phyloP scores from a whole-genome alignment of 2,329 filamentous ascomycete genomes.

The Fusarium sp. region DNA sequence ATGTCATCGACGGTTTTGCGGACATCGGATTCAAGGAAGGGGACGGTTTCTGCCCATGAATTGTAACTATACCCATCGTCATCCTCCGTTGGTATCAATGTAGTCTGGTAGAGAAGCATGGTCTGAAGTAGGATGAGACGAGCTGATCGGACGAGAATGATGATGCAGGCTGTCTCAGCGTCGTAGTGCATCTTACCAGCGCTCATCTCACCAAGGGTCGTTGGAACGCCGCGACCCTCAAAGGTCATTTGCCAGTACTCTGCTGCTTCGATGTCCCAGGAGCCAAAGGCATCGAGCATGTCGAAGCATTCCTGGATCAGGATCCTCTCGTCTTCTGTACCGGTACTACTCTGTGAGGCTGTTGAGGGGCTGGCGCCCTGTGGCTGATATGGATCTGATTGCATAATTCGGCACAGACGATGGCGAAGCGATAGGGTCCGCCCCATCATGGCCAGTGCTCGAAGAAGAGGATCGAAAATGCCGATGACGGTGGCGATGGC shows the following conservation, averaged over 20 bases:
- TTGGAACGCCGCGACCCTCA: conserved; percentile 43
- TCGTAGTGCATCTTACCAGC: conserved; percentile 40
- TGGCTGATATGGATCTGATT: not conserved
- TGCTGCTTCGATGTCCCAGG: conserved; percentile 47
- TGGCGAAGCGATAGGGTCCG: conserved; percentile 35
- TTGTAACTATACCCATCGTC: conserved; percentile 8
- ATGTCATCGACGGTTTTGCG: conserved; percentile 47
- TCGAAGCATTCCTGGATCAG: conserved; percentile 42
- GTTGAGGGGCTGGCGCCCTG: not conserved
- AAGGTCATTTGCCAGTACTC: conserved; percentile 47
- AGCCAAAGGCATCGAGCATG: conserved; percentile 44
- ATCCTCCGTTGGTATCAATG: conserved; percentile 9
- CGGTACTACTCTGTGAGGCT: not conserved
- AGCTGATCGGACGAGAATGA: conserved; percentile 47
- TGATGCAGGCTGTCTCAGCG: conserved; percentile 47
- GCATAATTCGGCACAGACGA: conserved; percentile 14
- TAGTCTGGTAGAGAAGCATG: conserved; percentile 42
- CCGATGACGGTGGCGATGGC: conserved; percentile 44
- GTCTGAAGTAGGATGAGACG: conserved; percentile 46
- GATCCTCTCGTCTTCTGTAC: not conserved
- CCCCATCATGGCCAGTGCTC: conserved; percentile 47
- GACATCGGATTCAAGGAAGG: conserved; percentile 40
- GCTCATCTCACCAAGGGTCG: conserved; percentile 41
- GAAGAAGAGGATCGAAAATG: conserved; percentile 45
- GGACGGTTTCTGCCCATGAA: conserved; percentile 28